Evolutionary conservation across 768 basidiomycete species (phyloP).

Genomic region (Tulasnella sp.): DNA sequence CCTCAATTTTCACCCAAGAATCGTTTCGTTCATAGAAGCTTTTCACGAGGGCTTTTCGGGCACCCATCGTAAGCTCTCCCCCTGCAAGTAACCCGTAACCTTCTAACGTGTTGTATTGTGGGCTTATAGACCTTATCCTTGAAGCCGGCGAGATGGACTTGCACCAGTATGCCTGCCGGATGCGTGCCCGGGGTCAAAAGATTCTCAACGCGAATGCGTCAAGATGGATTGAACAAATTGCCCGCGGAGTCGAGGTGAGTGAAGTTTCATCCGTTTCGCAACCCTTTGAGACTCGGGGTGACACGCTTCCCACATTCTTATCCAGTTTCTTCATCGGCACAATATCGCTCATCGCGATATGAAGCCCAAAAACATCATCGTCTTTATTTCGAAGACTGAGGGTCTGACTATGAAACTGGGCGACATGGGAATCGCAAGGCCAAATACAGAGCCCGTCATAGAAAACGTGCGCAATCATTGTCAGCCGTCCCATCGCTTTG

Average conservation of each 20-base stretch:
- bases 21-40: not conserved
- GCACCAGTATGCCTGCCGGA: too few relatives aligned
- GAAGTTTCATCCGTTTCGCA: not conserved
- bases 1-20: not conserved
- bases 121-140: too few relatives aligned
- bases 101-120: too few relatives aligned
- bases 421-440: not conserved
- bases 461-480: not conserved
- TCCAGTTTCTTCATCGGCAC: not conserved
- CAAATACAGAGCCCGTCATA: not conserved
- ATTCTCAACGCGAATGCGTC: too few relatives aligned
- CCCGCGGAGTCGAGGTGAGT: not conserved
- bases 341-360: not conserved
- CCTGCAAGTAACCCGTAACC: too few relatives aligned
- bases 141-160: too few relatives aligned
- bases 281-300: not conserved
- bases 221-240: too few relatives aligned
- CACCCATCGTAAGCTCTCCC: not conserved
- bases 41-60: not conserved
- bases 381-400: not conserved
- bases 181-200: too few relatives aligned
- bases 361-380: not conserved
- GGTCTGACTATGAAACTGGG: not conserved
- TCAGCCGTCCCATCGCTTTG: not conserved
- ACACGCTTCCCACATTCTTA: not conserved